Evolutionary conservation across 2,329 filamentous ascomycete species (phyloP).

Genomic region (Trichoderma atrobrunneum): DNA sequence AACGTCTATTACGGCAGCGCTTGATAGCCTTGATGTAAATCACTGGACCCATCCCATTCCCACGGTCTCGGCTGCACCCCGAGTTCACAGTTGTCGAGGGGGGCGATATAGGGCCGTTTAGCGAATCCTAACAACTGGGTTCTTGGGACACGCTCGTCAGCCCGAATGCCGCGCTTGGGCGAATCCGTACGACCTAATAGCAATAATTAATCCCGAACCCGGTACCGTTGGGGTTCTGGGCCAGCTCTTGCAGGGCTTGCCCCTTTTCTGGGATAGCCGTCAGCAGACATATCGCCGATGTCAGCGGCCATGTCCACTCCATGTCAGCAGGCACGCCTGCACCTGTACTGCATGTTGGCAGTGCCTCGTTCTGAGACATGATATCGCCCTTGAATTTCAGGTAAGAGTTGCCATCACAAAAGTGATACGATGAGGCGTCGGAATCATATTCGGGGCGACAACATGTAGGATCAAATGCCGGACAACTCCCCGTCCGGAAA

Average conservation of each 20-base stretch:
- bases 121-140: not conserved
- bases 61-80: not conserved
- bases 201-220: not conserved
- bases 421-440: not conserved
- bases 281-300: constrained; percentile 7
- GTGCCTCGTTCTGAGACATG: not conserved
- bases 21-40: constrained; percentile 1
- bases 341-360: not conserved
- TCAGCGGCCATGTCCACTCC: not conserved
- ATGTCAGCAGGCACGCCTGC: not conserved
- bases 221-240: not conserved
- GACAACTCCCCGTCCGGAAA: not conserved
- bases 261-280: not conserved
- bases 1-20: not conserved
- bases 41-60: not conserved
- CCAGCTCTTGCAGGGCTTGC: not conserved
- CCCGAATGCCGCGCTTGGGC: not conserved
- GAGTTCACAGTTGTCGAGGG: not conserved
- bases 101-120: not conserved
- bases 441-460: not conserved
- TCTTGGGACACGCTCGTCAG: not conserved
- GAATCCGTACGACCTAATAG: not conserved
- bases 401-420: not conserved
- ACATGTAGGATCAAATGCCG: not conserved
- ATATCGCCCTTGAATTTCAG: not conserved